phyloP scores from a whole-genome alignment of 495 filamentous ascomycete genomes.

The Penicillium fimorum region DNA sequence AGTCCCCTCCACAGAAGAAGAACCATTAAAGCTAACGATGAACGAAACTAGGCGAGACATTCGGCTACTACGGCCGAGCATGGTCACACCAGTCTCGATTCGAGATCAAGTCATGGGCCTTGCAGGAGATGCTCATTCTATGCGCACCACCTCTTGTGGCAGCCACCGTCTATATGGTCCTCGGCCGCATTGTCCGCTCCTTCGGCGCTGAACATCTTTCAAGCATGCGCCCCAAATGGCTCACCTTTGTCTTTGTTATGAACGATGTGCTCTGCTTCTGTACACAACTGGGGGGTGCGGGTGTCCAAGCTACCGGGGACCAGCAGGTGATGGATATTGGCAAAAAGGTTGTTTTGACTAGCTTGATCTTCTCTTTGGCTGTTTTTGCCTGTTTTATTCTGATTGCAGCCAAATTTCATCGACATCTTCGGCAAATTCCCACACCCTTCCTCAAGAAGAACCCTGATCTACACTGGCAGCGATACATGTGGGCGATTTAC shows the following conservation, averaged over 20 bases:
- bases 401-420: conserved; percentile 30
- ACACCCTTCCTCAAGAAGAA: conserved; percentile 16
- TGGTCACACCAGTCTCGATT: conserved; percentile 33
- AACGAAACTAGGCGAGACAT: conserved; percentile 38
- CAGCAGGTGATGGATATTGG: conserved; percentile 31
- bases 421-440: conserved; percentile 8
- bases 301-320: conserved; percentile 44
- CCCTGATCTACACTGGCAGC: conserved; percentile 22
- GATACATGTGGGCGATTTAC: conserved; percentile 43
- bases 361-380: conserved; percentile 34
- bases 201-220: conserved; percentile 46
- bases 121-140: conserved; percentile 48
- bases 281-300: conserved; percentile 38
- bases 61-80: conserved; percentile 49
- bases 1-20: neutral
- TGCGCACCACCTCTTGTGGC: conserved; percentile 48
- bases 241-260: conserved; percentile 38
- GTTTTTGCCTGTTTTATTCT: conserved; percentile 32
- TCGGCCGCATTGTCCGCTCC: conserved; percentile 51
- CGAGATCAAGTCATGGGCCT: conserved; percentile 33
- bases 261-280: conserved; percentile 38
- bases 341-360: conserved; percentile 32
- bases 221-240: conserved; percentile 24
- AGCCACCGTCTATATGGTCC: conserved; percentile 60
- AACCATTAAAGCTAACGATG: neutral